These are phyloP conservation scores for Curvularia sp. DNA, from an alignment of 2,329 filamentous ascomycete genomes.

Conservation along the genomic window DNA sequence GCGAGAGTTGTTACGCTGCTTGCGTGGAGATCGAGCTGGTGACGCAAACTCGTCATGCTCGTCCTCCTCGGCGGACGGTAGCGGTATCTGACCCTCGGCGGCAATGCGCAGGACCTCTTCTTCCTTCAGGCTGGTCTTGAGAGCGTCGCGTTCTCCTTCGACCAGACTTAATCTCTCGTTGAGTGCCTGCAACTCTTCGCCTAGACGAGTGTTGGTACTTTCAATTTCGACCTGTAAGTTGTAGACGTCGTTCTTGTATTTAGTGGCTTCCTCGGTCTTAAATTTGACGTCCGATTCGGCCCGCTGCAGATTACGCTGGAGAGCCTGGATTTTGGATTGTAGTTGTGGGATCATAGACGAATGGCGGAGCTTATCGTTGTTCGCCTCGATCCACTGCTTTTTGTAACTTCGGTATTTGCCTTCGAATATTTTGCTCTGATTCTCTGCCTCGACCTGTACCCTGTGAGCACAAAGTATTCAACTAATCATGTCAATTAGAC, in stretches of 20 bases:
- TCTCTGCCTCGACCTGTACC: slow-evolving; percentile 32
- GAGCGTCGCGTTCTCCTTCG: slow-evolving; percentile 76
- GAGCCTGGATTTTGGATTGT: slow-evolving; percentile 39
- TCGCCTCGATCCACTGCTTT: slow-evolving; percentile 33
- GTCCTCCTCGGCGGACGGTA: slow-evolving; percentile 62
- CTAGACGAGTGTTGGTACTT: slow-evolving; percentile 68
- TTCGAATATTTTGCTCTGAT: slow-evolving; percentile 34
- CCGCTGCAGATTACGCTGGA: slow-evolving; percentile 38
- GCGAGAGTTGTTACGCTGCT: slow-evolving; percentile 56
- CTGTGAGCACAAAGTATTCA: slow-evolving; percentile 5
- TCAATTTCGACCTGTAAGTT: slow-evolving; percentile 59
- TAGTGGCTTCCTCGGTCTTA: slow-evolving; percentile 43
- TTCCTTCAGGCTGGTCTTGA: slow-evolving; percentile 74
- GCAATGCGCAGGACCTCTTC: slow-evolving; percentile 77
- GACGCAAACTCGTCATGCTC: slow-evolving; percentile 69
- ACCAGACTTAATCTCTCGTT: slow-evolving; percentile 69
- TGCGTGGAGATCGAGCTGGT: slow-evolving; percentile 61
- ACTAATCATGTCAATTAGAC: slow-evolving; percentile 4
- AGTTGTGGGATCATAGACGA: slow-evolving; percentile 36
- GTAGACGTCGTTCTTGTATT: slow-evolving; percentile 54
- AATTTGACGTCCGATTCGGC: slow-evolving; percentile 43
- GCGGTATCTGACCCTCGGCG: slow-evolving; percentile 72
- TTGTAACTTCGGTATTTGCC: slow-evolving; percentile 39
- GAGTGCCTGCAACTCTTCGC: slow-evolving; percentile 70
- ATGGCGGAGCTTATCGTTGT: slow-evolving; percentile 35